phyloP scores from a whole-genome alignment of 371 early-diverging fungal species.

The Massospora cicadina region DNA sequence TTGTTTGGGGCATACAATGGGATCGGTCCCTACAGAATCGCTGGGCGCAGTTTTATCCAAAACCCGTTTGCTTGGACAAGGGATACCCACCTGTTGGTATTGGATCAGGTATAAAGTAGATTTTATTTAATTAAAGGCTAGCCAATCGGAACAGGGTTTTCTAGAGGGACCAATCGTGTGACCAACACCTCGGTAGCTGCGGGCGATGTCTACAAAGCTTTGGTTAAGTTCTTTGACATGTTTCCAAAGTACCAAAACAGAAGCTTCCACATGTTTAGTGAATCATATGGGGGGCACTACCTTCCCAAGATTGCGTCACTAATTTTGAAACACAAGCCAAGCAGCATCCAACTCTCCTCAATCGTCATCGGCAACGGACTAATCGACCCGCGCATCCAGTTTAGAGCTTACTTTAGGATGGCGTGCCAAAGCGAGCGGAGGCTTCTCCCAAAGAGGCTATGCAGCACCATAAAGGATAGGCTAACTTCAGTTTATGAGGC shows the following conservation, averaged over 20 bases:
- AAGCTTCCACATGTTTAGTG: constrained; percentile 48
- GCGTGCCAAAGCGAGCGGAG: constrained; percentile 60
- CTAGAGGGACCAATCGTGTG: constrained; percentile 35
- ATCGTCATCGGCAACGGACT: constrained; percentile 83
- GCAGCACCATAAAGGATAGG: background rate
- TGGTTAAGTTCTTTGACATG: constrained; percentile 36
- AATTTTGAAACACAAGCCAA: constrained; percentile 44
- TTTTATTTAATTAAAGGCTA: background rate
- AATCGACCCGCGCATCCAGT: constrained; percentile 74
- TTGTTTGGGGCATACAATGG: constrained; percentile 51
- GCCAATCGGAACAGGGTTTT: constrained; percentile 55
- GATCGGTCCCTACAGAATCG: constrained; percentile 51
- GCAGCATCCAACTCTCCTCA: constrained; percentile 45
- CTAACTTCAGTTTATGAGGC: constrained; percentile 11
- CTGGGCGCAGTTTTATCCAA: constrained; percentile 24
- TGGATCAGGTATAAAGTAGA: constrained; percentile 31
- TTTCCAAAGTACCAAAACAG: constrained; percentile 31
- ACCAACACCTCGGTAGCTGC: constrained; percentile 31
- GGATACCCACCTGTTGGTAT: constrained; percentile 46
- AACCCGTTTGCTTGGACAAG: constrained; percentile 51
- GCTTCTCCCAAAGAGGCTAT: constrained; percentile 21
- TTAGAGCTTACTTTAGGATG: constrained; percentile 73
- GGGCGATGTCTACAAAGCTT: constrained; percentile 52
- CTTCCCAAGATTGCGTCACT: constrained; percentile 49
- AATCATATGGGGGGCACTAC: constrained; percentile 32